phyloP scores from a whole-genome alignment of 1,139 yeast species.

The Yamadazyma diddensiae region DNA sequence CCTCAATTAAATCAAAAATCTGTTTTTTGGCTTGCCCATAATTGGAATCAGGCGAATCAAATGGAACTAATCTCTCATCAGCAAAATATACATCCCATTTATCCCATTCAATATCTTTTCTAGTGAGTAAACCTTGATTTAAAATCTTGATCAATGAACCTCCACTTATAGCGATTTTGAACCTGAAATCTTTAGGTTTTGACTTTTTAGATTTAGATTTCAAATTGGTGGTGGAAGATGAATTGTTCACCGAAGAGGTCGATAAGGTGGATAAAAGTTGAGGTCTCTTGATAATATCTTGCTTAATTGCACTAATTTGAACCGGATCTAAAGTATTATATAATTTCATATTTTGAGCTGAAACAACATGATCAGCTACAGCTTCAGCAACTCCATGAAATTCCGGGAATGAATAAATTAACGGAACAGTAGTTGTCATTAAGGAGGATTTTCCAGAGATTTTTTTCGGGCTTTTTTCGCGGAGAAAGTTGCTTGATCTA shows the following conservation, averaged over 20 bases:
- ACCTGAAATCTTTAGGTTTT: constrained; percentile 57
- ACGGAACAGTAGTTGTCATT: constrained; percentile 93
- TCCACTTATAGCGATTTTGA: constrained; percentile 88
- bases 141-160: constrained; percentile 87
- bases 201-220: constrained; percentile 31
- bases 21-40: constrained; percentile 85
- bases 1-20: constrained; percentile 65
- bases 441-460: background rate
- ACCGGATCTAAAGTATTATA: constrained; percentile 45
- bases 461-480: background rate
- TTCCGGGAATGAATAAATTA: constrained; percentile 86
- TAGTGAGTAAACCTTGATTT: constrained; percentile 73
- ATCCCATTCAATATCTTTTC: constrained; percentile 80
- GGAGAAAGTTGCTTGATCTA: background rate
- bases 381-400: constrained; percentile 91
- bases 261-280: constrained; percentile 15
- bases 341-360: constrained; percentile 73
- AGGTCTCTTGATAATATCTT: constrained; percentile 18
- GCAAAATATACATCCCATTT: constrained; percentile 97
- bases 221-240: constrained; percentile 7
- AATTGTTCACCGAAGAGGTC: constrained; percentile 11
- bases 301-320: constrained; percentile 27
- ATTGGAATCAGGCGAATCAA: constrained; percentile 78
- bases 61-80: constrained; percentile 93
- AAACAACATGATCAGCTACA: constrained; percentile 83